These are phyloP conservation scores for Parascedosporium putredinis DNA, from an alignment of 2,329 filamentous ascomycete species.

Conservation along the genomic window DNA sequence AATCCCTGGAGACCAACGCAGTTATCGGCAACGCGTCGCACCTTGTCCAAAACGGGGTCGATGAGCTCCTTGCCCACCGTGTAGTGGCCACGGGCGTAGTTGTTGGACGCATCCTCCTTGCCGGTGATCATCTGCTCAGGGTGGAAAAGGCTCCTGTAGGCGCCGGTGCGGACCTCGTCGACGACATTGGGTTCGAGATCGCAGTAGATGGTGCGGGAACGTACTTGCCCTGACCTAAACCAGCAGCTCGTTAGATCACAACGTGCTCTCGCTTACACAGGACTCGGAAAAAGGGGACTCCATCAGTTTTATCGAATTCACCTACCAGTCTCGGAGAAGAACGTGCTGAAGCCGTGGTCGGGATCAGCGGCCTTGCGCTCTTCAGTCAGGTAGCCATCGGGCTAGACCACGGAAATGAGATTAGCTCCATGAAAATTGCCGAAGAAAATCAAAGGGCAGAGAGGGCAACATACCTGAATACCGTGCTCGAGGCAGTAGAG, in stretches of 20 bases:
- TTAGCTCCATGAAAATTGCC: neutral
- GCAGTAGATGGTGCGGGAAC: conserved; percentile 97
- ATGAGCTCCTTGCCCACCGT: conserved; percentile 99
- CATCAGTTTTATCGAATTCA: too few species aligned
- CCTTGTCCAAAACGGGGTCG: conserved; percentile 94
- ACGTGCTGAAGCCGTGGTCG: conserved; percentile 98
- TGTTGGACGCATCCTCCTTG: conserved; percentile 99
- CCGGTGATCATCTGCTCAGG: conserved; percentile 99
- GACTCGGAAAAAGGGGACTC: neutral
- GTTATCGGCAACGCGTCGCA: conserved; percentile 94
- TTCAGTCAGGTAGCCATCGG: conserved; percentile 96
- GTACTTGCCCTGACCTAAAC: conserved; percentile 89
- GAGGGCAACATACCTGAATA: conserved; percentile 74
- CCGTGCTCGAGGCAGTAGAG: conserved; percentile 99
- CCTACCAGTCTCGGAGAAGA: conserved; percentile 98
- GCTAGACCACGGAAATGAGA: conserved; percentile 39
- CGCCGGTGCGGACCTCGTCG: conserved; percentile 95
- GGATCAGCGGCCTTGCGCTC: conserved; percentile 90
- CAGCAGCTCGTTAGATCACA: conserved; percentile 1
- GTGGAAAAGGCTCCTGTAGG: conserved; percentile 96
- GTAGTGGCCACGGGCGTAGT: conserved; percentile 99
- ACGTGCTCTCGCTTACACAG: neutral
- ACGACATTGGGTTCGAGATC: conserved; percentile 99
- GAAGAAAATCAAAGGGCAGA: neutral
- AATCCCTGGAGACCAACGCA: conserved; percentile 97